Evolutionary conservation across 331 rosid species (phyloP).

Genomic region (Acacia pycnantha): DNA sequence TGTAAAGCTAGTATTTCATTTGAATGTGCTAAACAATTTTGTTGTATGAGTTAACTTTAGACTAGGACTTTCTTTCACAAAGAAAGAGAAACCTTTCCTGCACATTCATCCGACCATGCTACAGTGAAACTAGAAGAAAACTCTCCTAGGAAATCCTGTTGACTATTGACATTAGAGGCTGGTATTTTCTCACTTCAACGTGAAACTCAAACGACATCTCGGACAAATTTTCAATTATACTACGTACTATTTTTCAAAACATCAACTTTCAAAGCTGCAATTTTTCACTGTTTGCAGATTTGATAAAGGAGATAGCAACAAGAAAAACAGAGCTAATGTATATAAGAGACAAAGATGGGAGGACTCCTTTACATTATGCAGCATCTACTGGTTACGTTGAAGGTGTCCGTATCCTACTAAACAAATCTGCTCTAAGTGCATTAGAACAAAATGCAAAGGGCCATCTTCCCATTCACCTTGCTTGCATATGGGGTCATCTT

Average conservation of each 20-base stretch:
- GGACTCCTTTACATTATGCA: neutral
- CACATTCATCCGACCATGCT: neutral
- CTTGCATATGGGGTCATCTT: constrained; percentile 22
- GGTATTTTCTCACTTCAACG: neutral
- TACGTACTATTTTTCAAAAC: too few species aligned
- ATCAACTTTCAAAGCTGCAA: neutral
- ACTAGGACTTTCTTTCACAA: neutral
- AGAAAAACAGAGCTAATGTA: neutral
- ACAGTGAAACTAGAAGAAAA: neutral
- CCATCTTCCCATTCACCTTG: neutral
- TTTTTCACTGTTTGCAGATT: neutral
- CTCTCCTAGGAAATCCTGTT: neutral
- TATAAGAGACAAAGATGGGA: neutral
- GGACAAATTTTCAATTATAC: neutral
- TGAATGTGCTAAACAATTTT: neutral
- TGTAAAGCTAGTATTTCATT: neutral
- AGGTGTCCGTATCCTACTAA: neutral
- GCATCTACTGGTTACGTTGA: neutral
- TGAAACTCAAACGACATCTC: neutral
- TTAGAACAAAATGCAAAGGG: constrained; percentile 8
- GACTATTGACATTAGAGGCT: neutral
- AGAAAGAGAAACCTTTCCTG: neutral
- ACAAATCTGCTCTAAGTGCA: neutral
- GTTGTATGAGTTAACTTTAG: neutral
- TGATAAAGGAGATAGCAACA: neutral